These are phyloP conservation scores for Tricholomella constricta DNA, from an alignment of 768 basidiomycete genomes.

Conservation along the genomic window DNA sequence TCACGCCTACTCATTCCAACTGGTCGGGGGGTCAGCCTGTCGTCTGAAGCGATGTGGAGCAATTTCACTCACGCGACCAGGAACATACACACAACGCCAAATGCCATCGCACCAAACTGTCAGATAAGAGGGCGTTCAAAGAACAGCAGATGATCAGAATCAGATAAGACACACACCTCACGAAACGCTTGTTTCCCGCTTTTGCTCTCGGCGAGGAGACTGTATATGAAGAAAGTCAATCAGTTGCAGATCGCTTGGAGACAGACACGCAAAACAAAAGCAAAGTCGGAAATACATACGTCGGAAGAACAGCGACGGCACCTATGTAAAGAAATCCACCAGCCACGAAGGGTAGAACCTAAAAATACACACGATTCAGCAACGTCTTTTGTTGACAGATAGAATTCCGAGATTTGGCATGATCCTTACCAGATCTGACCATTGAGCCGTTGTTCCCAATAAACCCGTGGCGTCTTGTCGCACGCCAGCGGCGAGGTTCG, in stretches of 20 bases:
- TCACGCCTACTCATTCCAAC: slow-evolving; percentile 69
- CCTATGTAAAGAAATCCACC: slow-evolving; percentile 95
- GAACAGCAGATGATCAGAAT: slow-evolving; percentile 10
- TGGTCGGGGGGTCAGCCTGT: slow-evolving; percentile 25
- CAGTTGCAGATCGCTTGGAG: slow-evolving; percentile 10
- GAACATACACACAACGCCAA: slow-evolving; percentile 92
- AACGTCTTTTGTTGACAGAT: slow-evolving; percentile 1
- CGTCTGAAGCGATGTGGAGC: not conserved
- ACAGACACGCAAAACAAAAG: not conserved
- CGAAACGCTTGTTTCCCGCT: slow-evolving; percentile 87
- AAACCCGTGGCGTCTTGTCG: slow-evolving; percentile 75
- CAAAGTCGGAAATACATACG: slow-evolving; percentile 59
- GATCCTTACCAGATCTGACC: slow-evolving; percentile 75
- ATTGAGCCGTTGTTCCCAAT: slow-evolving; percentile 78
- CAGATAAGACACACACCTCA: slow-evolving; percentile 59
- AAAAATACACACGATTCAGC: slow-evolving; percentile 18
- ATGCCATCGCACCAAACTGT: slow-evolving; percentile 89
- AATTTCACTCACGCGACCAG: slow-evolving; percentile 75
- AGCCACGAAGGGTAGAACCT: slow-evolving; percentile 90
- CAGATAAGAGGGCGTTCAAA: slow-evolving; percentile 15
- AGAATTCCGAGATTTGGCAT: slow-evolving; percentile 5
- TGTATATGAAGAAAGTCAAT: slow-evolving; percentile 17
- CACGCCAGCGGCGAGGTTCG: slow-evolving; percentile 76
- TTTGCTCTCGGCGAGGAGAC: slow-evolving; percentile 85
- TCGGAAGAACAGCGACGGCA: slow-evolving; percentile 87